phyloP scores from a whole-genome alignment of 345 rosid genomes.

The Noccaea caerulescens region DNA sequence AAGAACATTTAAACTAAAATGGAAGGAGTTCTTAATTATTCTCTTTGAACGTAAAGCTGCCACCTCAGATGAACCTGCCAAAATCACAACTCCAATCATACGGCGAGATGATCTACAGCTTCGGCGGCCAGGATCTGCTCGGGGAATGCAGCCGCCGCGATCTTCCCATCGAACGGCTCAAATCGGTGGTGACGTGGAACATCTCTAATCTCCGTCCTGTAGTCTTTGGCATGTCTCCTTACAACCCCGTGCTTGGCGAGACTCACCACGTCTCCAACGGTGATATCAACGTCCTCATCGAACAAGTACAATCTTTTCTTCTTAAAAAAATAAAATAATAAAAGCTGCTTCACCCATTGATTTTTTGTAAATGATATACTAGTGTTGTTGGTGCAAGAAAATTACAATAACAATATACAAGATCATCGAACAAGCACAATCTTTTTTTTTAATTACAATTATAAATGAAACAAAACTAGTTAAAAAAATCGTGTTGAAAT shows the following conservation, averaged over 20 bases:
- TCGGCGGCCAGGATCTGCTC: conserved; percentile 54
- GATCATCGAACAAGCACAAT: background rate
- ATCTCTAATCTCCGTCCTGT: conserved; percentile 65
- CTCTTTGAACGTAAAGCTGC: conserved; percentile 49
- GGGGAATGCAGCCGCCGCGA: conserved; percentile 52
- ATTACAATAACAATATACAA: no score
- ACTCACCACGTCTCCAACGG: conserved; percentile 85
- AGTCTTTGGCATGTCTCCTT: conserved; percentile 73
- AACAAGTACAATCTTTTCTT: conserved; percentile 56
- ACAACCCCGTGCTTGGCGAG: conserved; percentile 86
- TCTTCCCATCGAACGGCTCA: conserved; percentile 62
- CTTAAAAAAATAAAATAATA: no score
- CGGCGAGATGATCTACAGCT: conserved; percentile 68
- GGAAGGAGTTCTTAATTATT: background rate
- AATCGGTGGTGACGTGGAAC: conserved; percentile 64
- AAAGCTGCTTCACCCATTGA: no score
- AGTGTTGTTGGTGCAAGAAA: no score
- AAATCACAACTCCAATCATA: conserved; percentile 76
- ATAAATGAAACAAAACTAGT: background rate
- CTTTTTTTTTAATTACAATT: background rate
- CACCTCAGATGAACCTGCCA: conserved; percentile 76
- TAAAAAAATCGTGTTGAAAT: no score
- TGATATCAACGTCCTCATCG: conserved; percentile 67
- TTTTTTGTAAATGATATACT: no score
- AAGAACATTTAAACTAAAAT: background rate